These are phyloP conservation scores for Mycena filopes DNA, from an alignment of 768 basidiomycete species.

Conservation along the genomic window DNA sequence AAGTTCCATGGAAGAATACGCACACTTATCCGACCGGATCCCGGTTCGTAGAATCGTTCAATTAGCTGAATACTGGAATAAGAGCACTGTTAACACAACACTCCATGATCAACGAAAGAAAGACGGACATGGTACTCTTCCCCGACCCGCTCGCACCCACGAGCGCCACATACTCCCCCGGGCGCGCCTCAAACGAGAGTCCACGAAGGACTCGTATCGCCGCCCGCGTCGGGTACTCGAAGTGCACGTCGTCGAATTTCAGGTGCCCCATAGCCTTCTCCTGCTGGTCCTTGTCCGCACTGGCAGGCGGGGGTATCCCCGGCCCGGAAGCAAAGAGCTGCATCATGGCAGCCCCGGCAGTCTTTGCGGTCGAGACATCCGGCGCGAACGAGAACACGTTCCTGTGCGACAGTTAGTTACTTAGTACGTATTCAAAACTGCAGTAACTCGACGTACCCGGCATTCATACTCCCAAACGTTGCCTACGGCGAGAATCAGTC, in stretches of 20 bases:
- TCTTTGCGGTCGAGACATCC: slow-evolving; percentile 85
- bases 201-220: slow-evolving; percentile 86
- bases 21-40: slow-evolving; percentile 74
- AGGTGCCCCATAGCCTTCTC: slow-evolving; percentile 67
- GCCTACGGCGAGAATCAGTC: slow-evolving; percentile 16
- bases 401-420: slow-evolving; percentile 81
- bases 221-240: slow-evolving; percentile 90
- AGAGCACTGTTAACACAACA: no score
- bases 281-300: slow-evolving; percentile 56
- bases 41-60: slow-evolving; percentile 86
- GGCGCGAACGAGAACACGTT: slow-evolving; percentile 88
- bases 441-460: not conserved
- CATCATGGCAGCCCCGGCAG: slow-evolving; percentile 80
- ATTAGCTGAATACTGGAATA: slow-evolving; percentile 82
- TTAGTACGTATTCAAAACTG: slow-evolving; percentile 38
- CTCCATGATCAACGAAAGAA: slow-evolving; percentile 25
- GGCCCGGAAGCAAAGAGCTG: slow-evolving; percentile 76
- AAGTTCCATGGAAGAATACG: slow-evolving; percentile 33
- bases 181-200: slow-evolving; percentile 74
- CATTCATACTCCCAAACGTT: slow-evolving; percentile 29
- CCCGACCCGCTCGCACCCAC: slow-evolving; percentile 88
- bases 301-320: slow-evolving; percentile 83
- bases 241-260: slow-evolving; percentile 81
- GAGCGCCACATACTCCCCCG: slow-evolving; percentile 82
- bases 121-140: slow-evolving; percentile 78